Base-by-base conservation (phyloP, 164 flowering plant genomes). In the Akebia trifoliata region DNA sequence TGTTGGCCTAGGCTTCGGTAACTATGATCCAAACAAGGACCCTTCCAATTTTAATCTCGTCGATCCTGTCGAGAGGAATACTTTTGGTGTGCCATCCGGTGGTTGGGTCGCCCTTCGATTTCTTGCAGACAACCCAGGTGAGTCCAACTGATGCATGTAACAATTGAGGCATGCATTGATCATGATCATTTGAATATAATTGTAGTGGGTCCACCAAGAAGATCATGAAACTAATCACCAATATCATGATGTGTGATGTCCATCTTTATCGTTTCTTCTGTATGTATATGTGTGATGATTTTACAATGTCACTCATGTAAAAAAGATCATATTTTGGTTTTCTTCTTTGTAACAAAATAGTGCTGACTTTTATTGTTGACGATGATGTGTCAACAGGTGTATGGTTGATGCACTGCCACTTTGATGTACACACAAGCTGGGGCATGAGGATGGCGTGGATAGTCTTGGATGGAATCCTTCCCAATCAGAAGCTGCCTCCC, bases 51-150 rank as follows among this genome's bases (percentile, higher is more conserved):
- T 76, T 66, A 82, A 82, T n/a, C n/a, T n/a, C n/a, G n/a, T n/a
- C n/a, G n/a, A n/a, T n/a, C n/a, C n/a, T n/a, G n/a, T n/a, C n/a
- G 83, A 80, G 67, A 72, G 85, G 72, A 82, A 80, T 68, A 82
- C 87, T 0, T 40, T 65, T 2, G 80, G 83, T 2, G 77, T 82
- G 21, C 85, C 85, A 0, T 36, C 77, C 5, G 85, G 81, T 1
- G 87, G 84, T 15, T 82, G 87, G 87, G 58, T 69, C 6, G 84
- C 83, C 38, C 63, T 82, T 50, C 79, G 85, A 8, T 82, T 82
- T 59, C 49, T 57, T 0, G 83, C 85, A 0, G 83, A 82, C 59
- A 82, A 82, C 53, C 87, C 85, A 66, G 83, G 83, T 79, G 9
- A 1, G 63, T 50, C 28, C 21, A 32, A 28, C 43, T 11, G 47